Evolutionary conservation across 257 asterid genomes (phyloP).

Genomic region (Mitragyna speciosa): DNA sequence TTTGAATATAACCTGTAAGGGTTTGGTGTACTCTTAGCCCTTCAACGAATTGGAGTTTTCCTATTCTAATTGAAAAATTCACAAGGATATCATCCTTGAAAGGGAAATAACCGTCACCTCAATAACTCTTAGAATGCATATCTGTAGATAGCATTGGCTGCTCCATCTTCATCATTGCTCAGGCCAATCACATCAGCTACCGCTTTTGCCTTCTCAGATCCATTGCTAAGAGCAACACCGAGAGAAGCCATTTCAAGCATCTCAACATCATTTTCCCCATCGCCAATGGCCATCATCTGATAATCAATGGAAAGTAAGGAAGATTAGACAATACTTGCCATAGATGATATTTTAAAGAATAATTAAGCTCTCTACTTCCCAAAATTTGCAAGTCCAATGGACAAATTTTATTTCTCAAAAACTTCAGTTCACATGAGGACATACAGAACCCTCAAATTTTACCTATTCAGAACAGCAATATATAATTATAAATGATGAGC

Average conservation of each 20-base stretch:
- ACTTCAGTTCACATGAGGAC: neutral
- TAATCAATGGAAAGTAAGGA: constrained; percentile 2
- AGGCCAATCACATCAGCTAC: constrained; percentile 78
- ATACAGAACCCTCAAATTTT: too few species aligned
- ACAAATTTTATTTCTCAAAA: neutral
- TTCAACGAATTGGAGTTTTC: neutral
- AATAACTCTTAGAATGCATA: constrained; percentile 62
- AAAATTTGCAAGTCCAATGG: neutral
- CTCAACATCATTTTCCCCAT: constrained; percentile 97
- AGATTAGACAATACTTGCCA: neutral
- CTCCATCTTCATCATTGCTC: constrained; percentile 97
- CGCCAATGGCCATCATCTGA: constrained; percentile 96
- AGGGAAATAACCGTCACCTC: neutral
- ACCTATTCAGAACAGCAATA: neutral
- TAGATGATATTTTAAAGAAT: neutral
- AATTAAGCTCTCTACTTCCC: neutral
- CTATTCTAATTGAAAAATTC: neutral
- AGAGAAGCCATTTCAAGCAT: constrained; percentile 91
- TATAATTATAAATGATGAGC: neutral
- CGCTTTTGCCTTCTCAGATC: constrained; percentile 88
- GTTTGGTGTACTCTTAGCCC: neutral
- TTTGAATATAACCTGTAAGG: neutral
- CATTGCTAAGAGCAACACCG: constrained; percentile 87
- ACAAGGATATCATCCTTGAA: constrained; percentile 1
- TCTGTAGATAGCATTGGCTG: constrained; percentile 90